These are phyloP conservation scores for Tuctoria greenei DNA, from an alignment of 176 grass and related monocot species.

Conservation along the genomic window DNA sequence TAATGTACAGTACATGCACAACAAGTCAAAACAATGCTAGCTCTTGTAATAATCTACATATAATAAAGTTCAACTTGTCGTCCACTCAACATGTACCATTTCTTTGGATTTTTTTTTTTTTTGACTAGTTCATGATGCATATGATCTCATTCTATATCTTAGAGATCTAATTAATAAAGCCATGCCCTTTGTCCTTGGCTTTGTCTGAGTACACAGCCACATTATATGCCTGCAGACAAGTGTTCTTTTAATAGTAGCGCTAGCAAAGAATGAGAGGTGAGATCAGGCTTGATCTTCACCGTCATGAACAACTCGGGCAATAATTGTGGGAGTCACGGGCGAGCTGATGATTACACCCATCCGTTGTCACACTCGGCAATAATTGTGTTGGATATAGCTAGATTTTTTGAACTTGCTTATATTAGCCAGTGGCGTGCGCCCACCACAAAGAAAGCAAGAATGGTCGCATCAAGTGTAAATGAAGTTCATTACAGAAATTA, in stretches of 20 bases:
- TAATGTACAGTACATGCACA: not conserved
- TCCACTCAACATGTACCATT: not conserved
- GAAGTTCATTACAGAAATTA: too few relatives aligned
- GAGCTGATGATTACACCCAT: slow-evolving; percentile 31
- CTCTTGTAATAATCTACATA: slow-evolving; percentile 4
- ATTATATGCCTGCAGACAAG: not conserved
- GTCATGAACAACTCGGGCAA: slow-evolving; percentile 3
- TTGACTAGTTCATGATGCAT: slow-evolving; percentile 34
- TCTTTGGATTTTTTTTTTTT: not conserved
- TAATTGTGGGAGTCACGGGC: slow-evolving; percentile 6
- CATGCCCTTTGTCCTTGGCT: slow-evolving; percentile 36
- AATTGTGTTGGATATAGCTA: not conserved
- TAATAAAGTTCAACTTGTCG: too few relatives aligned
- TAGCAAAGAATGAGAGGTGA: slow-evolving; percentile 2
- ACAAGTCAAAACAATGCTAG: slow-evolving; percentile 14
- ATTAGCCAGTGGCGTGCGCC: not conserved
- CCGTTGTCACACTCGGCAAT: slow-evolving; percentile 15
- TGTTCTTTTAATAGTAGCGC: not conserved
- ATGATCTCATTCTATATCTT: slow-evolving; percentile 14
- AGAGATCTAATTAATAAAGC: slow-evolving; percentile 7
- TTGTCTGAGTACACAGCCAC: not conserved
- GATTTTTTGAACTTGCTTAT: not conserved
- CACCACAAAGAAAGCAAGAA: not conserved
- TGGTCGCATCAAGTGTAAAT: not conserved
- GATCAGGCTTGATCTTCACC: not conserved